These are phyloP conservation scores for Agrocybe praecox DNA, from an alignment of 768 basidiomycete species.

Conservation along the genomic window DNA sequence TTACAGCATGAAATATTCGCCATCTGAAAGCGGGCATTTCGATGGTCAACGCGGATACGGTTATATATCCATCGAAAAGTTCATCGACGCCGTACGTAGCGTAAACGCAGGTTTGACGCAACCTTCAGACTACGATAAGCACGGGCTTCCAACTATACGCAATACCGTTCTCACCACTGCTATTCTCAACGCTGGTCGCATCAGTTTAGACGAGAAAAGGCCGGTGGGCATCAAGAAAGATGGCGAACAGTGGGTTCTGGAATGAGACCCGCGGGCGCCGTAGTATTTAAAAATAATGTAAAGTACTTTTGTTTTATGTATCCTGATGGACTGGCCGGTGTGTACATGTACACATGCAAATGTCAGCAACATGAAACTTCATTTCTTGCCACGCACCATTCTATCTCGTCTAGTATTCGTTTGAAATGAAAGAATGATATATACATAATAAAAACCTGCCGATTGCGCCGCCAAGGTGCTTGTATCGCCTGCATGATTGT, in stretches of 20 bases:
- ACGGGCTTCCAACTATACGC: slow-evolving; percentile 84
- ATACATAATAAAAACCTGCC: too few species aligned
- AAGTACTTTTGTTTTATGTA: too few species aligned
- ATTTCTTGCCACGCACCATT: neutral
- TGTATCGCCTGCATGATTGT: neutral
- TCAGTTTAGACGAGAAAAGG: slow-evolving; percentile 88
- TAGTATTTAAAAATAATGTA: neutral
- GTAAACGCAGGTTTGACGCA: slow-evolving; percentile 73
- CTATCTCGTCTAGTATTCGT: neutral
- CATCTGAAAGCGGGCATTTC: slow-evolving; percentile 89
- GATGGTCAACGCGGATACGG: slow-evolving; percentile 95
- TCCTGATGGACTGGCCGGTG: too few species aligned
- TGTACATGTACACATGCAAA: too few species aligned
- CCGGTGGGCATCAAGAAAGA: slow-evolving; percentile 76
- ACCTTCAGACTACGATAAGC: slow-evolving; percentile 74
- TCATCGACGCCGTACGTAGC: slow-evolving; percentile 79
- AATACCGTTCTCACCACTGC: slow-evolving; percentile 89
- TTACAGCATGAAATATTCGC: slow-evolving; percentile 94
- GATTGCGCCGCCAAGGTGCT: neutral
- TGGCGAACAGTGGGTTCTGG: slow-evolving; percentile 66
- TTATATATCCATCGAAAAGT: slow-evolving; percentile 90
- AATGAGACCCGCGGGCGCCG: slow-evolving; percentile 33
- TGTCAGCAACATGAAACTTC: neutral
- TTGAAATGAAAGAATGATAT: neutral
- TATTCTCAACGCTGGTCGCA: slow-evolving; percentile 88